Base-by-base conservation (phyloP, 2,329 filamentous ascomycete species). In the Fusarium poae region DNA sequence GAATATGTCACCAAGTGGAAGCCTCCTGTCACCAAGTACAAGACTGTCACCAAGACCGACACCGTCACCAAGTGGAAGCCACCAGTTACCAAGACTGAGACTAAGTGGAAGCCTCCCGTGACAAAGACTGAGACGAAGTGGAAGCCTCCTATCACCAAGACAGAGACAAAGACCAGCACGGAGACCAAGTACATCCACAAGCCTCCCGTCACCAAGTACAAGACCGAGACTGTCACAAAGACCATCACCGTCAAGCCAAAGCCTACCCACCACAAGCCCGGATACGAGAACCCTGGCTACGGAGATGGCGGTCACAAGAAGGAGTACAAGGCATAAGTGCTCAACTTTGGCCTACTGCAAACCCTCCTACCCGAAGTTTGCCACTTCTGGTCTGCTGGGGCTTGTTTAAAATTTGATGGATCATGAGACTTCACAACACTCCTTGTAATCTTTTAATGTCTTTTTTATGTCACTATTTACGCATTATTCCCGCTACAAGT, bases 41-140 rank as follows among this genome's bases (percentile, higher is more conserved):
- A 45, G n/a, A 64, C 50, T n/a, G 40, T 45, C 9, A 64, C 59
- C 5, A 32, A 63, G 50, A 49, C 30, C 20, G 54, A 63, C 30
- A 57, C 39, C 8, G 23, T 35, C 1, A 60, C 59, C 4, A 62
- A 62, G 20, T 37, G 27, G 20, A 50, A 62, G 55, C 42, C 57
- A 1, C 54, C 53, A 3, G 13, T 60, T n/a, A 60, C 32, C 44
- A 48, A 48, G 44, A 48, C 44, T n/a, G 12, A 65, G 59, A 34
- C 48, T 12, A 52, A 52, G 45, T 55, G n/a, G 34, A 61, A 61
- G 57, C 53, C 44, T 1, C 57, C 59, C 12, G 8, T 62, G n/a
- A 62, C 57, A n/a, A 55, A 63, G 60, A 63, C 59, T 7, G 44
- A 62, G 16, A 63, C 61, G 7, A 63, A 63, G 43, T 62, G 13